Base-by-base conservation (phyloP, 129 eudicot species). In the Saussurea involucrata region DNA sequence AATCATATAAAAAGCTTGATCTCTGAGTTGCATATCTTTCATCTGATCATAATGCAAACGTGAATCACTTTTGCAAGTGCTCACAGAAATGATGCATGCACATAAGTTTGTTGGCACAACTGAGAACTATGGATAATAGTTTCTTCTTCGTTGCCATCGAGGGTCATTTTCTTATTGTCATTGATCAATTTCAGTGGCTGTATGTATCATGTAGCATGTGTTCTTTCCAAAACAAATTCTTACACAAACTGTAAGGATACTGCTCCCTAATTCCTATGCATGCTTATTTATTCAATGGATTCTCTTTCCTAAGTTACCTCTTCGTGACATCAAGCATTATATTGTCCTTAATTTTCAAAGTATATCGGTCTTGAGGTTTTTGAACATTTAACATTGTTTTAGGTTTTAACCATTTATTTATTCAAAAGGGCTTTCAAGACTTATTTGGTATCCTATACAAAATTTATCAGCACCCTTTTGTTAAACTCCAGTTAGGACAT, bases 251-350 rank as follows among this genome's bases (percentile, higher is more conserved):
- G 46, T 36, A 53, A 66, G 22, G 33, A 9, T 32, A 28, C 13
- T 29, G 3, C 5, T 57, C 34, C 10, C 8, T 31, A 10, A 2
- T 57, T 24, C 10, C 8, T 31, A 10, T 42, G 71, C 18, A 10
- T 49, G 73, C 55, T 28, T 76, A 66, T 66, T 49, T 76, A 20
- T 20, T 76, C 20, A 72, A n/a, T 31, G 66, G 76, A 72, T 29
- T 46, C 44, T 9, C 1, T 75, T 37, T 75, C 20, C 49, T 1
- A 40, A 75, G 40, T 42, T 18, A 18, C 69, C 60, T 61, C 58
- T 13, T 46, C 13, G 25, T 61, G 69, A 58, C 17, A 58, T 61
- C 69, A 74, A 60, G 60, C 53, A 24, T 60, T 60, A 27, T 61
- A 24, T 60, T 34, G 70, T 34, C 70, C 61, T 12, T 58, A 20